phyloP scores from a whole-genome alignment of 148 eudicot species.

The Heliosperma pusillum region DNA sequence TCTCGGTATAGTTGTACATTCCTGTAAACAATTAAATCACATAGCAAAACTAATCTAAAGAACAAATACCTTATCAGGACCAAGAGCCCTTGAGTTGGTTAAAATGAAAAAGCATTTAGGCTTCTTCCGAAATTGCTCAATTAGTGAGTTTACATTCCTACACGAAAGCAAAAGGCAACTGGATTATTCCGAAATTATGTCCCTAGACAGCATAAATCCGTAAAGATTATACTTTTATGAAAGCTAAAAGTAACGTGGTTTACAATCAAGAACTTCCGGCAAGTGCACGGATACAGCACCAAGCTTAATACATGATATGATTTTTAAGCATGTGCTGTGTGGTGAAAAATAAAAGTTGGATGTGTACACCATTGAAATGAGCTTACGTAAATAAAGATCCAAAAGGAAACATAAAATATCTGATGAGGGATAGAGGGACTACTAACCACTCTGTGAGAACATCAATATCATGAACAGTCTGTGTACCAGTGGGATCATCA shows the following conservation, averaged over 20 bases:
- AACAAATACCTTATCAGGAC: constrained; percentile 71
- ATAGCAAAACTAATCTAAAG: neutral
- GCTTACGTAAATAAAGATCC: neutral
- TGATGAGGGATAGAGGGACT: neutral
- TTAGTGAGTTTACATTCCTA: constrained; percentile 76
- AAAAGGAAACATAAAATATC: neutral
- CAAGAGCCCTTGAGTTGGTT: constrained; percentile 86
- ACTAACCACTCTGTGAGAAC: constrained; percentile 92
- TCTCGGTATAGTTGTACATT: neutral
- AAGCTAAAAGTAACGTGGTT: constrained; percentile 9
- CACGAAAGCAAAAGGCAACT: constrained; percentile 13
- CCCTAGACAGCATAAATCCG: neutral
- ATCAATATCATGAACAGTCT: constrained; percentile 94
- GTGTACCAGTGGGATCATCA: constrained; percentile 99
- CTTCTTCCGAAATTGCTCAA: constrained; percentile 59
- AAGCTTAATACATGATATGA: neutral
- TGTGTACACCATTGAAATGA: neutral
- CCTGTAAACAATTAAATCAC: neutral
- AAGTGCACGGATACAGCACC: neutral
- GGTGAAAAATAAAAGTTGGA: neutral
- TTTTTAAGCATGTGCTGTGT: neutral
- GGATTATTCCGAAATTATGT: neutral
- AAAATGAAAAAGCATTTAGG: constrained; percentile 93
- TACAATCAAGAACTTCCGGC: neutral
- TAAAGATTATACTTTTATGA: neutral